These are phyloP conservation scores for Neofusicoccum kwambonambiense DNA, from an alignment of 2,329 filamentous ascomycete genomes.

Conservation along the genomic window DNA sequence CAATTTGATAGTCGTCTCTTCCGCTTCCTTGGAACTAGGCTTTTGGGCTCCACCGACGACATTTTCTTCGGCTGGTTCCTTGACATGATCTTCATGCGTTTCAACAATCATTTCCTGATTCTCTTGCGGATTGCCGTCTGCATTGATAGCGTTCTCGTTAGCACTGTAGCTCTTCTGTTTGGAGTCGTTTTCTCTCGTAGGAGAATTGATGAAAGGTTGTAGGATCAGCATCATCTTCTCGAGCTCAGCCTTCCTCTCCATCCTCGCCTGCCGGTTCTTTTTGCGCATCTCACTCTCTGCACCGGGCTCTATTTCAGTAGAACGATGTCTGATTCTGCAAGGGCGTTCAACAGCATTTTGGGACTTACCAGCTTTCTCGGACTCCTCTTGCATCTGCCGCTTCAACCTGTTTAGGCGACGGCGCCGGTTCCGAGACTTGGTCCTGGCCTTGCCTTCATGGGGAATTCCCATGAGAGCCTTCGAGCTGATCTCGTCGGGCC, in stretches of 20 bases:
- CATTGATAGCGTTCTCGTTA: too few species aligned
- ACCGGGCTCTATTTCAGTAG: too few species aligned
- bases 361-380: not conserved
- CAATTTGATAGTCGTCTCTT: not conserved
- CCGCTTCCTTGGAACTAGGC: too few species aligned
- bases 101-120: not conserved
- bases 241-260: not conserved
- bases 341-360: too few species aligned
- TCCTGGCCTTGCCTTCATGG: constrained; percentile 30
- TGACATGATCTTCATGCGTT: not conserved
- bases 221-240: too few species aligned
- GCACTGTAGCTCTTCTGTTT: too few species aligned
- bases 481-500: constrained; percentile 42
- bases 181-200: too few species aligned
- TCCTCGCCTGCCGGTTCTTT: not conserved
- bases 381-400: not conserved
- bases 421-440: constrained; percentile 45
- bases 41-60: too few species aligned
- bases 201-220: too few species aligned
- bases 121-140: too few species aligned
- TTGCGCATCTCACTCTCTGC: not conserved
- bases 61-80: too few species aligned
- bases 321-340: too few species aligned
- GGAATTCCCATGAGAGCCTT: constrained; percentile 25
- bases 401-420: not conserved